Base-by-base conservation (phyloP, 2,329 filamentous ascomycete genomes). In the Cadophora sp. region DNA sequence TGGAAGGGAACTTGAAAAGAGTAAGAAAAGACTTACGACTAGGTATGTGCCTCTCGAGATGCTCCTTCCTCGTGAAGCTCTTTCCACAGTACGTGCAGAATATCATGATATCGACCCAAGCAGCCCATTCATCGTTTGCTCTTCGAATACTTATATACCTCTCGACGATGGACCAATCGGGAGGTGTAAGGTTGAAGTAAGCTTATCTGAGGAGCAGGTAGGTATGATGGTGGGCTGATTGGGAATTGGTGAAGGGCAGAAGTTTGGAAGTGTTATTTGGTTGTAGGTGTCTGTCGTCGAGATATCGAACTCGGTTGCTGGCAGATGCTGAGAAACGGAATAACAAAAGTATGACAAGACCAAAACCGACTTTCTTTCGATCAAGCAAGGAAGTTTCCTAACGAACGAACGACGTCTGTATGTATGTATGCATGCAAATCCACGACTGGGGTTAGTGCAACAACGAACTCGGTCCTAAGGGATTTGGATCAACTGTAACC, bases 1-100 rank as follows among this genome's bases (percentile, higher is more conserved):
- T 55, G 9, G 50, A 31, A 55, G 22, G 26, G 1, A 48, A 14
- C 8, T 29, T 4, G 29, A 37, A 4, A n/a, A 27, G 11, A 22
- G 14, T 12, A n/a, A n/a, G 7, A 50, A 11, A 19, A 59, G 43
- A 77, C 84, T 78, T 74, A 86, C 85, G 85, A 65, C 76, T 83
- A 11, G 84, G 83, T 50, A 87, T 81, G 69, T 86, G 85, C 70
- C 85, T 81, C 72, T 87, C 85, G n/a, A 86, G 76, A 74, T 87
- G 85, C 72, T 87, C 85, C 74, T 86, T 86, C 72, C 84, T 81
- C 61, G 83, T 86, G 76, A 87, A 87, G 73, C 78, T 79, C 77
- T 84, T 86, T 65, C 84, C 84, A 73, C 84, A 87, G 73, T 86
- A 86, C 22, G 84, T 79, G 72, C 85, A 87, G 74, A 79, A 86